A percentile compares a stretch with the other conserved stretches of the same genome.
Evolutionary conservation across 2,329 filamentous ascomycete genomes (phyloP).

Genomic region (Fusarium globosum): DNA sequence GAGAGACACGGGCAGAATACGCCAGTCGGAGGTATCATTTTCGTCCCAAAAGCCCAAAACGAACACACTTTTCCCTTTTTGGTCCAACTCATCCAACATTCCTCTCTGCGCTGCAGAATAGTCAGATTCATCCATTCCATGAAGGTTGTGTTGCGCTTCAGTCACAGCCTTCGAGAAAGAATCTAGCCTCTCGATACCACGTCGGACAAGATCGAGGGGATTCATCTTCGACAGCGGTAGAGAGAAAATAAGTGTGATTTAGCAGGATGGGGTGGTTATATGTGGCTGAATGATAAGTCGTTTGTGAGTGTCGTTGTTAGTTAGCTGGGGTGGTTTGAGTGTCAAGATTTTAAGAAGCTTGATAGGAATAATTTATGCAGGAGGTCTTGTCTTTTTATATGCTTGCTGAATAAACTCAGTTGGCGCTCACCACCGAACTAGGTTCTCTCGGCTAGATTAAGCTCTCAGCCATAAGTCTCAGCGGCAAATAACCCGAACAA

Average conservation of each 20-base stretch:
- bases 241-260: too few relatives aligned
- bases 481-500: neutral
- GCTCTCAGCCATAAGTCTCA: too few relatives aligned
- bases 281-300: neutral
- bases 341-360: too few relatives aligned
- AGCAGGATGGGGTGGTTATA: neutral
- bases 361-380: neutral
- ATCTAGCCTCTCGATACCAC: neutral
- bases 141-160: fast-evolving
- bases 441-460: too few relatives aligned
- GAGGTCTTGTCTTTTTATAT: neutral
- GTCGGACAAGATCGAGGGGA: neutral
- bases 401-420: neutral
- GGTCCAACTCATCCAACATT: too few relatives aligned
- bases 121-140: neutral
- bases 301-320: neutral
- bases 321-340: too few relatives aligned
- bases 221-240: neutral
- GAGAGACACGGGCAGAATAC: neutral
- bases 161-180: neutral
- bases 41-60: fast-evolving
- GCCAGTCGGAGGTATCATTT: neutral
- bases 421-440: neutral
- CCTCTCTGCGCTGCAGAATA: neutral
- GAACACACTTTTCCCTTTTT: too few relatives aligned